Base-by-base conservation (phyloP, 129 eudicot species). In the Flaveria linearis region DNA sequence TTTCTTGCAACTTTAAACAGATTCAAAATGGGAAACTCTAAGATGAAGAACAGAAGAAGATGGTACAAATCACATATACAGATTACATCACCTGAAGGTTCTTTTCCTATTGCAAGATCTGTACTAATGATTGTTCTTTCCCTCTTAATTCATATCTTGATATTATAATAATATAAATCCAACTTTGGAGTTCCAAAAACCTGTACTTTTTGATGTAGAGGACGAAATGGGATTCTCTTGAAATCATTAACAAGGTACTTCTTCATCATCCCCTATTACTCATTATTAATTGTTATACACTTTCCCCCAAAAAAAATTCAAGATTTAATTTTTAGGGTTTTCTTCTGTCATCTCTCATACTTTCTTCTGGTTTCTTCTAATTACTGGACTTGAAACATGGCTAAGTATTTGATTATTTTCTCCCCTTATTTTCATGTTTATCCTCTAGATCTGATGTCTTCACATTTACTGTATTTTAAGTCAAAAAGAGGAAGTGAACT, bases 171-270 rank as follows among this genome's bases (percentile, higher is more conserved):
- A 50, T 80, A 79, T 60, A 51, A 63, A 72, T 41, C 53, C 55
- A 67, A 65, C 79, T 65, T 80, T 16, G 78, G 83, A 80, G 79
- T 80, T 79, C 60, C 69, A 80, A 70, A 79, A 53, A 45, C 49
- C 64, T 80, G 84, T 80, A 73, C 84, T 73, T 80, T 65, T 64
- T 73, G 62, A 53, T 0, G 69, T 41, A 53, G 79, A 74, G 75
- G 79, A 80, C 68, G 74, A 80, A 73, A 67, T 80, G 69, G 23
- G 79, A 80, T 52, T 26, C 36, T 80, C 7, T 73, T 43, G 30
- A 80, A 80, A 80, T 80, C 84, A 80, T 80, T 66, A 73, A 33
- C 55, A 67, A 73, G 79, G 84, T 74, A 80, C 84, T 52, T 72
- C 50, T 45, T 55, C 78, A 71, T 51, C 68, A 79, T 72, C 73